Evolutionary conservation across 2,329 filamentous ascomycete genomes (phyloP).

Genomic region (Elsinoe ampelina): DNA sequence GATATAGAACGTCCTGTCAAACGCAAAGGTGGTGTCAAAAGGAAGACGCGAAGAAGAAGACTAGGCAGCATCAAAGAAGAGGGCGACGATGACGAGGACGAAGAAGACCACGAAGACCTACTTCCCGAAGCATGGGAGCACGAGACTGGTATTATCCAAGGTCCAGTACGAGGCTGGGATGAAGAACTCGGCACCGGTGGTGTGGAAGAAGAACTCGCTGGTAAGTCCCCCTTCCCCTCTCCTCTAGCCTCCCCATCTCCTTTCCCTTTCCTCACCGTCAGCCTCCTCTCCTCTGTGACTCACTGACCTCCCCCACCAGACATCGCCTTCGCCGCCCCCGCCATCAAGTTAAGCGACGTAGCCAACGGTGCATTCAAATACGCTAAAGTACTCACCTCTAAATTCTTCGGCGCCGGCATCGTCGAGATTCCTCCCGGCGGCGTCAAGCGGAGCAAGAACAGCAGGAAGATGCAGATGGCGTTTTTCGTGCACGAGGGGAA

Average conservation of each 20-base stretch:
- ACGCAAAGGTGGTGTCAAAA: slow-evolving; percentile 21
- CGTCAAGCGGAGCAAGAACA: slow-evolving; percentile 84
- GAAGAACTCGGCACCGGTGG: slow-evolving; percentile 22
- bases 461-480: slow-evolving; percentile 90
- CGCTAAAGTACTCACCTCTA: slow-evolving; percentile 72
- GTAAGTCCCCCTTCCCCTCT: slow-evolving; percentile 23
- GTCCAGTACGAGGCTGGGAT: slow-evolving; percentile 53
- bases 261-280: not conserved
- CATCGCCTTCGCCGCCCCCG: slow-evolving; percentile 49
- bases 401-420: slow-evolving; percentile 82
- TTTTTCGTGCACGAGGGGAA: slow-evolving; percentile 84
- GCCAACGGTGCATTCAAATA: slow-evolving; percentile 69
- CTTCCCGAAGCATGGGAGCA: slow-evolving; percentile 61
- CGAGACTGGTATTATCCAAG: slow-evolving; percentile 53
- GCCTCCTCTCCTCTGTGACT: not conserved
- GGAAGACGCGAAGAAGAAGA: slow-evolving; percentile 20
- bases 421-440: slow-evolving; percentile 78
- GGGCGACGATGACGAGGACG: slow-evolving; percentile 23
- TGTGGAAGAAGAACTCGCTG: slow-evolving; percentile 29
- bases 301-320: slow-evolving; percentile 32
- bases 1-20: slow-evolving; percentile 38
- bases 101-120: slow-evolving; percentile 45
- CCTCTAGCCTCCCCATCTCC: not conserved
- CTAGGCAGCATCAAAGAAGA: slow-evolving; percentile 21
- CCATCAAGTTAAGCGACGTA: slow-evolving; percentile 50